phyloP scores from a whole-genome alignment of 1,284 basidiomycete genomes.

The Pholiota adiposa region DNA sequence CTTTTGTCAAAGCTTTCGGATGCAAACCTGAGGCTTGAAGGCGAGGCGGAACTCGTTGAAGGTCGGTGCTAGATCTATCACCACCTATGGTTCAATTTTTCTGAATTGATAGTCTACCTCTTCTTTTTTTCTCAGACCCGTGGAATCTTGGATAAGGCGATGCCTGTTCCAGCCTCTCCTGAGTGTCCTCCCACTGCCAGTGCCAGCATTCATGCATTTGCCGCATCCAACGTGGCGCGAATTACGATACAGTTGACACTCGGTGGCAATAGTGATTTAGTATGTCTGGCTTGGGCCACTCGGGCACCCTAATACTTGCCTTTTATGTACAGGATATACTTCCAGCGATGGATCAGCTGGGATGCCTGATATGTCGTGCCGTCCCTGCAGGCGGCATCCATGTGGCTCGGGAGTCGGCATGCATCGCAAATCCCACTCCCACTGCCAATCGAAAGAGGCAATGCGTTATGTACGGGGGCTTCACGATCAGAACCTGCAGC shows the following conservation, averaged over 20 bases:
- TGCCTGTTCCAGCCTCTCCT: background rate
- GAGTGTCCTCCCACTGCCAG: background rate
- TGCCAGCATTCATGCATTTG: background rate
- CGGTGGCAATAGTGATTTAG: background rate
- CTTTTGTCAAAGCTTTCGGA: background rate
- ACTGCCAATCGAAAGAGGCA: background rate
- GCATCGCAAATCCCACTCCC: background rate
- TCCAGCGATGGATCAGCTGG: background rate
- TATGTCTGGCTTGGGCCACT: background rate
- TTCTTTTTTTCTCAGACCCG: slow-evolving; percentile 10
- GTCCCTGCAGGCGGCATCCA: background rate
- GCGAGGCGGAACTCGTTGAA: too few species aligned
- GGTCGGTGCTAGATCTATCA: background rate
- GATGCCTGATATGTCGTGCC: background rate
- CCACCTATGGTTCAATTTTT: background rate
- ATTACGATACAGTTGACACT: background rate
- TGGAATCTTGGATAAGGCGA: slow-evolving; percentile 1
- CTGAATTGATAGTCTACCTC: background rate
- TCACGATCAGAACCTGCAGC: too few species aligned
- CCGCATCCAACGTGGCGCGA: background rate
- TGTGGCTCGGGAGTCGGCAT: background rate
- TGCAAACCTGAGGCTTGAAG: background rate
- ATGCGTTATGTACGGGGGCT: background rate
- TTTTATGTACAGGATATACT: background rate
- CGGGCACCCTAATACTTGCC: background rate